Base-by-base conservation (phyloP, 2,329 filamentous ascomycete genomes). In the Orbilia quercus region DNA sequence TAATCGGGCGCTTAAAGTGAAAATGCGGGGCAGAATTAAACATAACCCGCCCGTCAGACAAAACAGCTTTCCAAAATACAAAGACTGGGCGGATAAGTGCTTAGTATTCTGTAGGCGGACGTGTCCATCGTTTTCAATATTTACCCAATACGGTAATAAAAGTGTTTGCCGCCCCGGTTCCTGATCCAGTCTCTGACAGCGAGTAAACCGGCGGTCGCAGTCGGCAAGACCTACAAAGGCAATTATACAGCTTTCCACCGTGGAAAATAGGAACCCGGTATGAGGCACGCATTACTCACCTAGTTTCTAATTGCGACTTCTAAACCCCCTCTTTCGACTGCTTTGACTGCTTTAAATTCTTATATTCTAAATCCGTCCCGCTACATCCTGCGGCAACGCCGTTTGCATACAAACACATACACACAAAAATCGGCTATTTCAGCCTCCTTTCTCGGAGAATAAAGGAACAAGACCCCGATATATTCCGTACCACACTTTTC, bases 1-100 rank as follows among this genome's bases (percentile, higher is more conserved):
- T 14, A 55, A 18, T 20, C 51, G 55, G 55, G 55, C 55, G 55
- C 55, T 59, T 59, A 48, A 3, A 53, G 2, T 42, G 5, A 11
- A 34, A n/a, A 14, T 2, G 47, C 7, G 18, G n/a, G 18, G 12
- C 20, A 48, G 20, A 20, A 9, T 4, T 9, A n/a, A n/a, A n/a
- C n/a, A n/a, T 9, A 31, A 9, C 28, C 9, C 4, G 28, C 28
- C 28, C 28, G 28, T 31, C 28, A 31, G 28, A 31, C 9, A 9
- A 31, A 31, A 9, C 28, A 31, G 5, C 28, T 31, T n/a, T n/a
- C n/a, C n/a, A n/a, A n/a, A n/a, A n/a, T n/a, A n/a, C n/a, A n/a
- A n/a, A n/a, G n/a, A n/a, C n/a, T n/a, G n/a, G n/a, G n/a, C n/a
- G n/a, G n/a, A n/a, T n/a, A n/a, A n/a, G n/a, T n/a, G n/a, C n/a